Evolutionary conservation across 176 grass and related monocot species (phyloP).

Genomic region (Rhynchospora pubera): DNA sequence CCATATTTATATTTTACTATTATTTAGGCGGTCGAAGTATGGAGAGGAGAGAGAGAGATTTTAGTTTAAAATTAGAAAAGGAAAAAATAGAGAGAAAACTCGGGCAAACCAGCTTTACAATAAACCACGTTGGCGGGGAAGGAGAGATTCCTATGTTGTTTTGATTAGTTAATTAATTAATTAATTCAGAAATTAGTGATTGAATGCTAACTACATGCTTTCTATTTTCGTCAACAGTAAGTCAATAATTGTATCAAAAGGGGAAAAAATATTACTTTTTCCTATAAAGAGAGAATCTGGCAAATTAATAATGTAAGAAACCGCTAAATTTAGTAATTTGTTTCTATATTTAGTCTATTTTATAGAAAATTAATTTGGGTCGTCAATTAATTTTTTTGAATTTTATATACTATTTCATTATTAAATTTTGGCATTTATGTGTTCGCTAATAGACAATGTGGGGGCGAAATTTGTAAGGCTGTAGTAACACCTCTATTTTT

Average conservation of each 20-base stretch:
- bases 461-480: too few relatives aligned
- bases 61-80: slow-evolving; percentile 14
- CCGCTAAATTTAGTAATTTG: background rate
- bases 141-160: background rate
- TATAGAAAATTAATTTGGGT: background rate
- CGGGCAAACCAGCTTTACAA: background rate
- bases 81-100: background rate
- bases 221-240: background rate
- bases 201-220: background rate
- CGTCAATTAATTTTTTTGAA: too few relatives aligned
- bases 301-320: background rate
- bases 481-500: too few relatives aligned
- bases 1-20: background rate
- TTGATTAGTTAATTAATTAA: background rate
- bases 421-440: background rate
- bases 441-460: too few relatives aligned
- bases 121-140: background rate
- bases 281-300: background rate
- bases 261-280: background rate
- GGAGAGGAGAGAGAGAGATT: background rate
- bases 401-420: background rate
- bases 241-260: background rate
- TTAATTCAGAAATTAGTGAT: background rate
- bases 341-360: background rate
- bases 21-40: background rate